These are phyloP conservation scores for Mucor indicus DNA, from an alignment of 371 early-diverging fungal species.

Conservation along the genomic window DNA sequence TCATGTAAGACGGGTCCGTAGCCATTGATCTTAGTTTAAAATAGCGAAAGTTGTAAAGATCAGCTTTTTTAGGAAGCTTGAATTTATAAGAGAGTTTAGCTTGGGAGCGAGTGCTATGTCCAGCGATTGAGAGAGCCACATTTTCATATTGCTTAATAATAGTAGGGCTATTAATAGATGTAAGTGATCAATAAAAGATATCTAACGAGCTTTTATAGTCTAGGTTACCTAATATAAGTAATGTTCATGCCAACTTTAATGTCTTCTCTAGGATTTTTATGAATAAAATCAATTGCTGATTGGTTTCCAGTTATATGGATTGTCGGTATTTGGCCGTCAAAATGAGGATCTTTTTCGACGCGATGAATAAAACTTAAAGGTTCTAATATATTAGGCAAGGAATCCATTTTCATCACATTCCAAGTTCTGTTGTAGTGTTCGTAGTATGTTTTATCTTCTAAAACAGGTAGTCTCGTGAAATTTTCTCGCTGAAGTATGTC, in stretches of 20 bases:
- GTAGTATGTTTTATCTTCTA: conserved; percentile 1
- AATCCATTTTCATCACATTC: conserved; percentile 2
- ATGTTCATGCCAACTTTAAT: conserved; percentile 12
- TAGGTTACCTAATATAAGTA: conserved; percentile 30
- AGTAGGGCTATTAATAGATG: conserved; percentile 6
- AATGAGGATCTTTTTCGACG: conserved; percentile 12
- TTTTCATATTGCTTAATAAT: conserved; percentile 4
- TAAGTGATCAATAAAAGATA: too few species aligned
- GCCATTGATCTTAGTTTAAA: conserved; percentile 32
- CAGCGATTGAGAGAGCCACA: conserved; percentile 15
- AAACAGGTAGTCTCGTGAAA: conserved; percentile 8
- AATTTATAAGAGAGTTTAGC: conserved; percentile 25
- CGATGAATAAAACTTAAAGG: conserved; percentile 17
- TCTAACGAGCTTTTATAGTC: conserved; percentile 4
- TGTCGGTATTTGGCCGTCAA: conserved; percentile 24
- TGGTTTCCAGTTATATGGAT: conserved; percentile 18
- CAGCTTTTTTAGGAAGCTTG: conserved; percentile 19
- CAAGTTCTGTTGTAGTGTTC: conserved; percentile 22
- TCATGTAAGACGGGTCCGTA: conserved; percentile 46
- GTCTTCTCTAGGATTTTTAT: conserved; percentile 13
- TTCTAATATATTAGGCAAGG: conserved; percentile 3
- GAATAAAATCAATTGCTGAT: conserved; percentile 17
- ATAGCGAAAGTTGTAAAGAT: conserved; percentile 25
- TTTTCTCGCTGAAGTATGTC: conserved; percentile 9
- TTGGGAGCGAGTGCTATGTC: conserved; percentile 19